Base-by-base conservation (phyloP, 148 eudicot species). In the Rhododendron vialii region DNA sequence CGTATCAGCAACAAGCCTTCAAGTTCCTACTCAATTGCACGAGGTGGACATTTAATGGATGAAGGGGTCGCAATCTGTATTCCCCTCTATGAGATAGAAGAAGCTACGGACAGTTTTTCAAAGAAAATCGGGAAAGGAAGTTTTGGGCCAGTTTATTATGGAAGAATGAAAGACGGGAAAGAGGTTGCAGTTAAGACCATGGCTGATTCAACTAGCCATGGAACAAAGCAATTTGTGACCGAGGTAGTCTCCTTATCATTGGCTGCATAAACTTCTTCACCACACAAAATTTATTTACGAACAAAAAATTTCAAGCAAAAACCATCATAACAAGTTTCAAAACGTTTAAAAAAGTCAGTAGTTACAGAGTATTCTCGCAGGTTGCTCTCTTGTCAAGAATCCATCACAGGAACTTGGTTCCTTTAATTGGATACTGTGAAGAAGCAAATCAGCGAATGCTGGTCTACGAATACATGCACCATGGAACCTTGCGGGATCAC, bases 351-450 rank as follows among this genome's bases (percentile, higher is more conserved):
- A 45, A 38, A 48, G 53, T 65, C 28, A 55, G 11, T 85, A 73
- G 81, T 73, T 6, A 57, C 53, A 73, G 20, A 63, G 5, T 15
- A 38, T 71, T 51, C 63, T 90, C 86, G 83, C 95, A 97, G 99
- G 98, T 97, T 84, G 92, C 96, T 17, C 93, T 94, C 53, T 89
- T 95, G 85, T 97, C 98, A 85, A 93, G 98, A 89, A 97, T 95
- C 89, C 98, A 97, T 83, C 99, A 97, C 89, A 92, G 98, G 88
- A 95, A 97, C 83, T 90, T 97, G 92, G 99, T 97, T 84, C 98
- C 98, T 86, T 90, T 97, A 45, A 93, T 97, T 85, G 99, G 99
- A 89, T 95, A 94, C 76, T 97, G 98, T 85, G 98, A 95, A 95
- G 98, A 95, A 89, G 96, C 94, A 86, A 91, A 91, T 85, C 96